Evolutionary conservation across 176 grass and related monocot species (phyloP).

Genomic region (Hordeum vulgare): MorexV3_pseudomolecules_assembly NC_058522.1:534225565-534226064

Average conservation of each 20-base stretch:
- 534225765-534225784: background rate
- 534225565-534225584: background rate
- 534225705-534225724: background rate
- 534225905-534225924: background rate
- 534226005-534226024: slow-evolving; percentile 22
- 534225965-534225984: slow-evolving; percentile 39
- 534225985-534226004: slow-evolving; percentile 35
- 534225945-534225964: background rate
- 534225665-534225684: background rate
- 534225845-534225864: slow-evolving; percentile 31
- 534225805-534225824: slow-evolving; percentile 40
- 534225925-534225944: background rate
- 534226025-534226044: slow-evolving; percentile 56
- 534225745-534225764: background rate
- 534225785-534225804: slow-evolving; percentile 80
- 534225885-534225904: slow-evolving; percentile 11
- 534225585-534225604: background rate
- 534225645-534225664: background rate
- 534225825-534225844: slow-evolving; percentile 30
- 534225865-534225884: slow-evolving; percentile 44
- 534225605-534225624: background rate
- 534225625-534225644: background rate
- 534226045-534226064: slow-evolving; percentile 24
- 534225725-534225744: background rate
- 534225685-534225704: background rate